A percentile compares a stretch with the other conserved stretches of the same genome.
These are phyloP conservation scores for Phyllostachys edulis DNA, from an alignment of 176 grass and related monocot genomes.

Conservation along the genomic window DNA sequence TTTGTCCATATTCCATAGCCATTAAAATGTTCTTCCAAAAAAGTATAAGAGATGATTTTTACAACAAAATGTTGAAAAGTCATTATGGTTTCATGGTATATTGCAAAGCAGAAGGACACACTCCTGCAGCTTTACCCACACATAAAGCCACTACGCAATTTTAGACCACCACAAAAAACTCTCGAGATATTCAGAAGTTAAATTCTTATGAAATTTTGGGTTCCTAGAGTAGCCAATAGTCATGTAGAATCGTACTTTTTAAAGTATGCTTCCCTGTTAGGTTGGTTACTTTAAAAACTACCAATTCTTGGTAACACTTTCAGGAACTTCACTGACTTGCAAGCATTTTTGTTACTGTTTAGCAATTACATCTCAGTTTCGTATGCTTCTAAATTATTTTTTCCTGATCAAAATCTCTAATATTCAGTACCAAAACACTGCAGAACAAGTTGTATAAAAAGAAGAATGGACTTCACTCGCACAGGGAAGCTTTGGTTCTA, in stretches of 20 bases:
- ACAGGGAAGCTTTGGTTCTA: too few relatives aligned
- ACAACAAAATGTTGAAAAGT: background rate
- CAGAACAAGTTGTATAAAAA: too few relatives aligned
- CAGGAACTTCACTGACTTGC: conserved; percentile 13
- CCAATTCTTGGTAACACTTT: background rate
- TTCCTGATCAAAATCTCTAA: conserved; percentile 10
- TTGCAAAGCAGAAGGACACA: background rate
- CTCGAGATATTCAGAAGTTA: background rate
- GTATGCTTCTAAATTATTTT: conserved; percentile 3
- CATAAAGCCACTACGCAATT: conserved; percentile 3
- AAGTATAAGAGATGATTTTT: conserved; percentile 1
- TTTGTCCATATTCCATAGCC: background rate
- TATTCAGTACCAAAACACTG: too few relatives aligned
- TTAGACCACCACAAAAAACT: conserved; percentile 19
- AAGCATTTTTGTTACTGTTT: conserved; percentile 20
- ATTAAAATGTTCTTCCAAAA: background rate
- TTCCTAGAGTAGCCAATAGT: conserved; percentile 8
- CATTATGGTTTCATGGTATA: conserved; percentile 5
- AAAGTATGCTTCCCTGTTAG: conserved; percentile 13
- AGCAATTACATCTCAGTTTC: conserved; percentile 19
- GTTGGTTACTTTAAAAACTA: background rate
- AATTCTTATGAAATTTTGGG: conserved; percentile 4
- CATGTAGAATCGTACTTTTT: background rate
- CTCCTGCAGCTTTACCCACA: background rate
- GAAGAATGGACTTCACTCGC: too few relatives aligned